phyloP scores from a whole-genome alignment of 73 alveolate genomes.

The Symbiodinium pilosum region DNA sequence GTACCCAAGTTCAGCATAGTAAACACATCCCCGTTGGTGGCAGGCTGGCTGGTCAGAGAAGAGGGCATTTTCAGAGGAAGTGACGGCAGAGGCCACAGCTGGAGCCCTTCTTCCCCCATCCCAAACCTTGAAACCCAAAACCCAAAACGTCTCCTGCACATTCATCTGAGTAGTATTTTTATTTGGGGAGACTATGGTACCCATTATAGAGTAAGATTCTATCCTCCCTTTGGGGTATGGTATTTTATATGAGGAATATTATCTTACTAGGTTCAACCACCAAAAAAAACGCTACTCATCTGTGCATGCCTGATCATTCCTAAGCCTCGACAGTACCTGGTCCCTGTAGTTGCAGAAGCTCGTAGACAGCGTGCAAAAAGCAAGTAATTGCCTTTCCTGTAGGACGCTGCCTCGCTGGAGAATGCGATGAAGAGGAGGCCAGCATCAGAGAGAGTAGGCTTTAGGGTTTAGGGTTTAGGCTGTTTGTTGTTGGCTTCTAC shows the following conservation, averaged over 20 bases:
- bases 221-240: no score
- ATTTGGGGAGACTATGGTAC: no score
- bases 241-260: no score
- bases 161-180: neutral
- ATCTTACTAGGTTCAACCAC: no score
- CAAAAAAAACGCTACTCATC: no score
- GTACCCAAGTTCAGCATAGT: no score
- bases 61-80: constrained; percentile 38
- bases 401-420: constrained; percentile 9
- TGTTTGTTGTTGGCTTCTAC: no score
- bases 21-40: neutral
- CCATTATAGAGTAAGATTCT: no score
- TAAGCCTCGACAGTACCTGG: no score
- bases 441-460: neutral
- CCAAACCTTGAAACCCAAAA: no score
- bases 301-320: neutral
- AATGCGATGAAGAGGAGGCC: neutral
- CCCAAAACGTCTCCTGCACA: neutral
- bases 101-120: no score
- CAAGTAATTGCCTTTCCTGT: neutral
- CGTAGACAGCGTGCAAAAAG: no score
- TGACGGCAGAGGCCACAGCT: neutral
- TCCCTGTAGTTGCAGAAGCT: neutral
- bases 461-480: neutral
- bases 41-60: constrained; percentile 87